Percentiles rank a stretch among this genome's conserved stretches.
These are phyloP conservation scores for Viridothelium virens DNA, from an alignment of 495 filamentous ascomycete species.

Conservation along the genomic window DNA sequence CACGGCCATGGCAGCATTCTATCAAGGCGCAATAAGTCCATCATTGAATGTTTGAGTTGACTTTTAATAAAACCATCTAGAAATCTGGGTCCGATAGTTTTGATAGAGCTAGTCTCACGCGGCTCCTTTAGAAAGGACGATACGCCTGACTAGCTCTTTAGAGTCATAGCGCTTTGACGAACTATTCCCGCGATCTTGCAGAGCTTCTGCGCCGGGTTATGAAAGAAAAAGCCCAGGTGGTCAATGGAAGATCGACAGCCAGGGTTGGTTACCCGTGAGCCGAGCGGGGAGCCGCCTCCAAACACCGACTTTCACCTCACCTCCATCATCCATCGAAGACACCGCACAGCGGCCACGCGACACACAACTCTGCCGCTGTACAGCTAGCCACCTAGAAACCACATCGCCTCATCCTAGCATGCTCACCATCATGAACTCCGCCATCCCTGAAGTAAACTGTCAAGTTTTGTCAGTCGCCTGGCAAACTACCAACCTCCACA, in stretches of 20 bases:
- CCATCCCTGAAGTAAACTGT: constrained; percentile 1
- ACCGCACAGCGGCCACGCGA: not conserved
- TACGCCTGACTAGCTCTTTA: too few relatives aligned
- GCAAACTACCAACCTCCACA: not conserved
- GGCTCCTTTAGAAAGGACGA: too few relatives aligned
- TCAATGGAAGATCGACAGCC: constrained; percentile 1
- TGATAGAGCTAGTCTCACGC: too few relatives aligned
- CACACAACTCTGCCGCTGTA: not conserved
- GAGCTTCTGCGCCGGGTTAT: too few relatives aligned
- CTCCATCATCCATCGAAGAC: not conserved
- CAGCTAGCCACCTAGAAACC: not conserved
- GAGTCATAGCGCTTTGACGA: too few relatives aligned
- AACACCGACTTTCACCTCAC: not conserved
- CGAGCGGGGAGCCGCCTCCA: constrained; percentile 1
- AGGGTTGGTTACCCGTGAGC: not conserved
- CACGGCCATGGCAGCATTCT: too few relatives aligned
- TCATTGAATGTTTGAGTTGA: too few relatives aligned
- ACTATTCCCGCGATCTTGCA: too few relatives aligned
- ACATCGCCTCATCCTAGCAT: not conserved
- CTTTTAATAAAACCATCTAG: too few relatives aligned
- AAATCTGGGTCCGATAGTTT: too few relatives aligned
- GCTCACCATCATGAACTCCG: not conserved
- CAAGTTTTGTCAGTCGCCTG: not conserved
- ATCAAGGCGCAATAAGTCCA: too few relatives aligned
- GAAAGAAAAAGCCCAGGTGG: constrained; percentile 5